These are phyloP conservation scores for Aspergillus bridgeri DNA, from an alignment of 495 filamentous ascomycete genomes.

Conservation along the genomic window DNA sequence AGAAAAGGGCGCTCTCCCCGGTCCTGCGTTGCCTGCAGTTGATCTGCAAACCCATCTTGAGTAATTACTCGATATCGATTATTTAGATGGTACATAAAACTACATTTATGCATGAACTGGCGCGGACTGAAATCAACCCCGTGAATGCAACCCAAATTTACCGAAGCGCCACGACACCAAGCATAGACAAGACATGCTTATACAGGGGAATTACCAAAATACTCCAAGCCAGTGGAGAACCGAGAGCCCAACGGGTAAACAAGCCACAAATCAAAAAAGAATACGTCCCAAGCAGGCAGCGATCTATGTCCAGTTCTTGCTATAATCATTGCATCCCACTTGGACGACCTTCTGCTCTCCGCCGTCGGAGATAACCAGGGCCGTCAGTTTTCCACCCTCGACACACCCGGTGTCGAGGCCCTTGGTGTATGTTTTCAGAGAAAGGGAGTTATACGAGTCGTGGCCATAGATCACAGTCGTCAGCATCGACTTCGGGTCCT, in stretches of 20 bases:
- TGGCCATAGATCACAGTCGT: conserved; percentile 81
- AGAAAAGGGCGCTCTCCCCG: neutral
- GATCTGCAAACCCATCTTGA: neutral
- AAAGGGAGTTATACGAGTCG: conserved; percentile 68
- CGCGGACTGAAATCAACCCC: neutral
- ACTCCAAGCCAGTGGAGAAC: conserved; percentile 6
- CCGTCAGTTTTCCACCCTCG: conserved; percentile 68
- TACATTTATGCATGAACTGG: neutral
- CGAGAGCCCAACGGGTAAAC: neutral
- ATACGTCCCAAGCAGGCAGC: neutral
- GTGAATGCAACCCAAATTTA: neutral
- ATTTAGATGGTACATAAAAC: conserved; percentile 1
- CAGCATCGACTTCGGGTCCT: conserved; percentile 23
- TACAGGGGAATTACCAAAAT: neutral
- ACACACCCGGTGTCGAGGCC: conserved; percentile 84
- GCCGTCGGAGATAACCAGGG: conserved; percentile 62
- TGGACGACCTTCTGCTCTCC: conserved; percentile 39
- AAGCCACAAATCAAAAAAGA: neutral
- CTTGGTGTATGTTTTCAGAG: conserved; percentile 66
- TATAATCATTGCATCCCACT: conserved; percentile 32
- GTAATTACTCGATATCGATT: neutral
- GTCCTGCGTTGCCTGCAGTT: neutral
- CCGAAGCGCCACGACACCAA: conserved; percentile 8
- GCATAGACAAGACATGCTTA: neutral
- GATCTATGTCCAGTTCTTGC: conserved; percentile 8